These are phyloP conservation scores for Xerocomellus amylosporus DNA, from an alignment of 768 basidiomycete species.

Conservation along the genomic window DNA sequence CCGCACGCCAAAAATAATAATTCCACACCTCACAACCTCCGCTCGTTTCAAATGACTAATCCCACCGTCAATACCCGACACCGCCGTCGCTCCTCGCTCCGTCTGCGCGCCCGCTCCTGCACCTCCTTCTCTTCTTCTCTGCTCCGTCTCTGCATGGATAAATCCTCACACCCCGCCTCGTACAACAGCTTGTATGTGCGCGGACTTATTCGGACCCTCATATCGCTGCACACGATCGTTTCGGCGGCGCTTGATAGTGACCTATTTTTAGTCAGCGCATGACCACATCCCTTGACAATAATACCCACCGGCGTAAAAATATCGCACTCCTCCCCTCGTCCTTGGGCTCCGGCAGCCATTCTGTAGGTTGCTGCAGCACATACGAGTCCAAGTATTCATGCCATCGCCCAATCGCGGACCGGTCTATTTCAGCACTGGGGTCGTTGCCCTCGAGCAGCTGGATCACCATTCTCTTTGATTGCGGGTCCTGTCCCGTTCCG, in stretches of 20 bases:
- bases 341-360: conserved; percentile 54
- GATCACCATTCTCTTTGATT: conserved; percentile 54
- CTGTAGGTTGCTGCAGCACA: conserved; percentile 66
- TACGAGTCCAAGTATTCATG: conserved; percentile 72
- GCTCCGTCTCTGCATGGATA: conserved; percentile 39
- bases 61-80: conserved; percentile 27
- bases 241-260: conserved; percentile 41
- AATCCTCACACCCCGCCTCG: conserved; percentile 63
- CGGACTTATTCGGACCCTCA: conserved; percentile 51
- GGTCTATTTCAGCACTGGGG: conserved; percentile 59
- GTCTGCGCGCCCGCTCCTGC: conserved; percentile 39
- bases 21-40: too few species aligned
- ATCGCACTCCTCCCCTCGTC: conserved; percentile 37
- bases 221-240: conserved; percentile 15
- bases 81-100: conserved; percentile 58
- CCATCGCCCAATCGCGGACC: conserved; percentile 57
- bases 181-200: conserved; percentile 70
- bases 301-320: conserved; percentile 60
- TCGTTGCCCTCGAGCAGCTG: conserved; percentile 62
- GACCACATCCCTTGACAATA: conserved; percentile 7
- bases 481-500: conserved; percentile 46
- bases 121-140: conserved; percentile 35
- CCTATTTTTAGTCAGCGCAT: conserved; percentile 49
- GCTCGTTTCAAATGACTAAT: neutral
- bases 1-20: conserved; percentile 19